A percentile compares a stretch with the other conserved stretches of the same genome.
Conservation (phyloP, 2,329 filamentous ascomycete genomes). For the Colletotrichum sp. region DNA sequence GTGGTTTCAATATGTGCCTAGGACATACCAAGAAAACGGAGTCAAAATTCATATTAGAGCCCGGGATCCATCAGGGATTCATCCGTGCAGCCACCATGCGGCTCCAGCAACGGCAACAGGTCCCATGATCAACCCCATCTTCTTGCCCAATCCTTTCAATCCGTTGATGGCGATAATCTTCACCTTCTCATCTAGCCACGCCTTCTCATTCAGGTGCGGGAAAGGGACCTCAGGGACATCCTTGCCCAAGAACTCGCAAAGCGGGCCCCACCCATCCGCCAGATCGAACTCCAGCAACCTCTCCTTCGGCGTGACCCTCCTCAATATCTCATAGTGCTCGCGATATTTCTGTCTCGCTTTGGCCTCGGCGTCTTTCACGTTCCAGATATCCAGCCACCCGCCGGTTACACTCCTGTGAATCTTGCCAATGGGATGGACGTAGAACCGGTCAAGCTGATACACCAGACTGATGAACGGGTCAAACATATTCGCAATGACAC, state of each 20-base stretch:
- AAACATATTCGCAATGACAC: slow-evolving; percentile 3
- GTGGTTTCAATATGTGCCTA: neutral
- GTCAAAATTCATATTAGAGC: neutral
- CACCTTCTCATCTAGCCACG: neutral
- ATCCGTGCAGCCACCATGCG: neutral
- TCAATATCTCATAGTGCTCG: slow-evolving; percentile 9
- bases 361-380: neutral
- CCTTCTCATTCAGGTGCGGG: slow-evolving; percentile 9
- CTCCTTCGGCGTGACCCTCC: slow-evolving; percentile 12
- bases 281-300: slow-evolving; percentile 22
- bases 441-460: neutral
- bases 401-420: neutral
- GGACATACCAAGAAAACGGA: fast-evolving
- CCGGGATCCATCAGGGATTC: neutral
- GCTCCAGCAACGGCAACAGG: neutral
- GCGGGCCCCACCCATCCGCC: slow-evolving; percentile 21
- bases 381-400: slow-evolving; percentile 3
- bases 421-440: slow-evolving; percentile 6
- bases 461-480: neutral
- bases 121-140: neutral
- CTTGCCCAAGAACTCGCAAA: slow-evolving; percentile 22
- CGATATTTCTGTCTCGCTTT: neutral
- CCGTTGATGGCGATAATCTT: neutral
- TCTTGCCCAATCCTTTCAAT: neutral
- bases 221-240: slow-evolving; percentile 9